Evolutionary conservation across 73 alveolate species (phyloP), one percentile per base, ranked within the genome.

Genomic region (Paraurostyla sp.): DNA sequence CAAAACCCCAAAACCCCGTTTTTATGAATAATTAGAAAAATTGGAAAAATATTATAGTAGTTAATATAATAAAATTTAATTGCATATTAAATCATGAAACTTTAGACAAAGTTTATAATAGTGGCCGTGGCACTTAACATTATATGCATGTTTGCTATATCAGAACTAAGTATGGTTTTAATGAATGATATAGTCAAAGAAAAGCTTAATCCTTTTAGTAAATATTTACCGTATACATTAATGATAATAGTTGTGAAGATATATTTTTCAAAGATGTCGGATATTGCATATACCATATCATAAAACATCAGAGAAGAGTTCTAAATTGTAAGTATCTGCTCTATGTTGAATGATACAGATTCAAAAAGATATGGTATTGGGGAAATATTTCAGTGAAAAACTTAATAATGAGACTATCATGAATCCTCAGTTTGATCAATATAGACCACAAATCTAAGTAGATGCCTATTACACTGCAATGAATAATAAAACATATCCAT

Each of bases 151-250:
- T n/a, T n/a, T n/a, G n/a, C n/a, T n/a, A n/a, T n/a, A n/a, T n/a
- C n/a, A n/a, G n/a, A n/a, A n/a, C n/a, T n/a, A n/a, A n/a, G n/a
- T n/a, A n/a, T n/a, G n/a, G n/a, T n/a, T n/a, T n/a, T n/a, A 40
- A 33, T 65, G 46, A 65, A n/a, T 40, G 40, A 65, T 11, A 65
- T 65, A 38, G 41, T 65, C 13, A 13, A 38, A 40, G 60, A 65
- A 38, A 65, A 65, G 25, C 41, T 65, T 58, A 65, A 65, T 65
- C 82, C 82, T 65, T 65, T 65, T 22, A 38, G 82, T 65, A 65
- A 6, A 13, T 65, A 3, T 2, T 15, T 65, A 15, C 7, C 13
- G 56, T 45, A 54, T 20, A 54, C 27, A 59, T 25, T 25, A n/a
- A 59, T 49, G 2, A 38, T 65, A 38, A 35, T 65, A 65, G 82